phyloP scores from a whole-genome alignment of 2,329 filamentous ascomycete species.

The Stemphylium beticola region DNA sequence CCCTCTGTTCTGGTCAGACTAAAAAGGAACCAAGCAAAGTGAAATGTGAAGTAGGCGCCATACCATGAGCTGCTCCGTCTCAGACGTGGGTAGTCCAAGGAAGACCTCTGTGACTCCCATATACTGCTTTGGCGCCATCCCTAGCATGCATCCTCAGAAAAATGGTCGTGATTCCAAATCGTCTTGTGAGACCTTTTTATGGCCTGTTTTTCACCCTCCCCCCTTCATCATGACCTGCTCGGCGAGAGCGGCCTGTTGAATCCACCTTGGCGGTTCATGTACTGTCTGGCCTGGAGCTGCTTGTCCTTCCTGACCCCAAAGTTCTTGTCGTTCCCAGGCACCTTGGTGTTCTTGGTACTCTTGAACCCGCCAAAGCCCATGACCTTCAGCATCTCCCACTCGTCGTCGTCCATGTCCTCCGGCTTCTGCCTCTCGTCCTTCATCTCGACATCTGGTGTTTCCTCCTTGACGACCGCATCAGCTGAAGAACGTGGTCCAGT shows the following conservation, averaged over 20 bases:
- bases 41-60: not conserved
- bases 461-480: slow-evolving; percentile 19
- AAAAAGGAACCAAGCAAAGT: not conserved
- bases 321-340: slow-evolving; percentile 80
- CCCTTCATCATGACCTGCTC: slow-evolving; percentile 18
- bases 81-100: not conserved
- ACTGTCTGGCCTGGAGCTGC: slow-evolving; percentile 93
- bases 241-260: slow-evolving; percentile 78
- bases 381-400: slow-evolving; percentile 78
- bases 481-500: slow-evolving; percentile 12
- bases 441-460: slow-evolving; percentile 37
- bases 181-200: not conserved
- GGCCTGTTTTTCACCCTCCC: not conserved
- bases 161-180: not conserved
- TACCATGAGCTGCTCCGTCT: slow-evolving; percentile 9
- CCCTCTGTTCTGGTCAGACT: slow-evolving; percentile 16
- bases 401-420: slow-evolving; percentile 64
- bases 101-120: not conserved
- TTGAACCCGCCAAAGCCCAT: slow-evolving; percentile 92
- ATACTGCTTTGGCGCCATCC: not conserved
- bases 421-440: slow-evolving; percentile 34
- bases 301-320: slow-evolving; percentile 89
- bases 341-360: slow-evolving; percentile 86
- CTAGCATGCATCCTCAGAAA: not conserved
- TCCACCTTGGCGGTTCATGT: slow-evolving; percentile 86